Base-by-base conservation (phyloP, 179 eudicot genomes). In the Corrigiola litoralis region DNA sequence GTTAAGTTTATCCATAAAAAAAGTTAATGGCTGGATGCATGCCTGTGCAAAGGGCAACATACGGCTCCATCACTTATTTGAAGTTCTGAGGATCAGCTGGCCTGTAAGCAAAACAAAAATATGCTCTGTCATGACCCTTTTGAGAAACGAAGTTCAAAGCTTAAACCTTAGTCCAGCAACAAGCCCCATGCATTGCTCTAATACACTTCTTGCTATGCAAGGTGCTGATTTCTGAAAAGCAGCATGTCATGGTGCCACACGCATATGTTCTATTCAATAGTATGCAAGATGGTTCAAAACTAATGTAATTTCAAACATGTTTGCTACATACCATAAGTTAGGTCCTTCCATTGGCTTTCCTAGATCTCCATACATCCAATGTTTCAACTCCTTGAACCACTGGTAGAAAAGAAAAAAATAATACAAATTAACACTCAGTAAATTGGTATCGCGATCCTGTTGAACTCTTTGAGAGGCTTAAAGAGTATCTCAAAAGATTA, bases 291-390 rank as follows among this genome's bases (percentile, higher is more conserved):
- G n/a, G n/a, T n/a, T n/a, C n/a, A n/a, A n/a, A n/a, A n/a, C n/a
- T n/a, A n/a, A n/a, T n/a, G n/a, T n/a, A n/a, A n/a, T n/a, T n/a
- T n/a, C n/a, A n/a, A n/a, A n/a, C n/a, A n/a, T n/a, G n/a, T n/a
- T 58, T 27, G 21, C 21, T 49, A 64, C 85, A 27, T 83, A 92
- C 98, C 98, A 92, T 76, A 78, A 66, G 55, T 92, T 92, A 46
- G 76, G 70, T 64, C 90, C 98, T 81, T 82, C 87, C 78, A 92
- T 28, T 47, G 84, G 86, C 68, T 90, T 78, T n/a, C 92, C 82
- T 63, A 84, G 79, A 64, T 71, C 82, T 58, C 87, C 92, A 79
- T 79, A 87, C 77, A 59, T 76, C 46, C 90, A 95, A 14, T 69
- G 73, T 67, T 77, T 58, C 47, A 87, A 59, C 70, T 87, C 98